Evolutionary conservation across 805 yeast species (phyloP).

Genomic region (Pichia californica): DNA sequence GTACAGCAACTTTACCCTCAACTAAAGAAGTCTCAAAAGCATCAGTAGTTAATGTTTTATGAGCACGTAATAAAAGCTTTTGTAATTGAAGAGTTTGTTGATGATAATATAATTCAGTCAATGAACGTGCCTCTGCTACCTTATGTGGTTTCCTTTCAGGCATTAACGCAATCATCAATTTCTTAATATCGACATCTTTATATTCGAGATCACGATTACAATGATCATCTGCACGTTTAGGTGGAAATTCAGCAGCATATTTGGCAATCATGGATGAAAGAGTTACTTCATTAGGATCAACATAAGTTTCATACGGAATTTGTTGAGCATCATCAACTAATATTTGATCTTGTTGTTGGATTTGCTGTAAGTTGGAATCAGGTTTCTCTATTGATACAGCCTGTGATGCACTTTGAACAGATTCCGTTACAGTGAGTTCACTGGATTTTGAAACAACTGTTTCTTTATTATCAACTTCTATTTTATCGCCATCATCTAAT

Average conservation of each 20-base stretch:
- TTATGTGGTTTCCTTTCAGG: conserved; percentile 49
- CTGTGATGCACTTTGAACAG: no score
- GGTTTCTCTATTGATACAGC: no score
- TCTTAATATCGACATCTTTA: conserved; percentile 36
- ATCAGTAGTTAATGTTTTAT: conserved; percentile 79
- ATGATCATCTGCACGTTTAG: conserved; percentile 25
- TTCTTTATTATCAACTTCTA: no score
- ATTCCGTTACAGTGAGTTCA: no score
- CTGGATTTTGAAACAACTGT: no score
- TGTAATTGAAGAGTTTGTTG: conserved; percentile 85
- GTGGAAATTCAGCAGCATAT: conserved; percentile 18
- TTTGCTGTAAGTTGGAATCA: no score
- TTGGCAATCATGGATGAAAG: conserved; percentile 25
- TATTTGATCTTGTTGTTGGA: no score
- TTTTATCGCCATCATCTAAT: no score
- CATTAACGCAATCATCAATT: conserved; percentile 39
- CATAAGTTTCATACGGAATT: background rate
- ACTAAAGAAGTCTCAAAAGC: conserved; percentile 77
- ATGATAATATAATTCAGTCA: conserved; percentile 80
- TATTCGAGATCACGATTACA: conserved; percentile 29
- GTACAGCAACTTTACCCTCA: conserved; percentile 87
- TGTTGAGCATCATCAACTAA: background rate
- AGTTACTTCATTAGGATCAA: conserved; percentile 21
- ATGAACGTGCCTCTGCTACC: conserved; percentile 52
- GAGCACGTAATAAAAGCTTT: conserved; percentile 75